Evolutionary conservation across 768 basidiomycete genomes (phyloP), one percentile per base, ranked within the genome.

Genomic region (Favolaschia claudopus): DNA sequence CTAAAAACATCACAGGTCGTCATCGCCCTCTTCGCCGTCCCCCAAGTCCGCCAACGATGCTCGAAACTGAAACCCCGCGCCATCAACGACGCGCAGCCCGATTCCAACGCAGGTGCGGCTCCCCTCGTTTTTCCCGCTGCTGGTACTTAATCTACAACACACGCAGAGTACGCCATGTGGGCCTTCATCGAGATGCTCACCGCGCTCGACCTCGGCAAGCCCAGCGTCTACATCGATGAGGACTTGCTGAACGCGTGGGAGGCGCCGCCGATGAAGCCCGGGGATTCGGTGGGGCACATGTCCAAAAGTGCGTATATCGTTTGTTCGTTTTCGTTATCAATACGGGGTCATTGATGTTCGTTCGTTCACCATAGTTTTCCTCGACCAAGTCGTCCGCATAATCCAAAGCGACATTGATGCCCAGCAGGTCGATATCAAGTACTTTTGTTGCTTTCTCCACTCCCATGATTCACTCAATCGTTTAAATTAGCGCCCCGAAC

Each of bases 1-100:
- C 33, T 51, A 38, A 19, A 28, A 15, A 19, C 3, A 2, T n/a
- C 9, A 2, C 48, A 83, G 82, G 73, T 80, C 22, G 66, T 88
- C 2, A 87, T 89, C 69, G 85, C 83, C 0, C 65, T 93, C 4
- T 91, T 83, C 68, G 84, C 82, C 58, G 79, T 93, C 5, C 91
- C 91, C 2, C 91, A 92, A 79, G 82, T 92, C 39, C 80, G 88
- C 24, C 65, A 83, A 57, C 58, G 73, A 20, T 64, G 79, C 15
- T 73, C 77, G 6, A 72, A 65, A 31, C 57, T 80, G 15, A 70
- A 62, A 7, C 64, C 77, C 24, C 75, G 75, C 15, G 50, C 66
- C 22, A 63, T 76, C 19, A 69, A 74, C 10, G 52, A 55, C 3
- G 58, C 67, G 28, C 32, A 59, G 10, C 66, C 72, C 12, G 46